These are phyloP conservation scores for Rosa lucieae DNA, from an alignment of 306 rosid species.

Conservation along the genomic window DNA sequence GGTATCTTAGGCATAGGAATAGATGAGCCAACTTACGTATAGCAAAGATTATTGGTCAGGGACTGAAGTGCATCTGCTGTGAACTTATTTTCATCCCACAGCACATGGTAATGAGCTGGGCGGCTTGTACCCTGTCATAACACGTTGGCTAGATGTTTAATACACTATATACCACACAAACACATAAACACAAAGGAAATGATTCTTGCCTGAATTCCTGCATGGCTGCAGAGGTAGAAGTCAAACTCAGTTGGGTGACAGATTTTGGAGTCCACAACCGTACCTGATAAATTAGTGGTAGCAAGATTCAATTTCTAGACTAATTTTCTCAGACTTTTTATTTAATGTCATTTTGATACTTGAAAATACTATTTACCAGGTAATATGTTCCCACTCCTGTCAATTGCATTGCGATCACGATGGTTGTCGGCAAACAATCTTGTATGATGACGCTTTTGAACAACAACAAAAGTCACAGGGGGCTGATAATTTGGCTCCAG, in stretches of 20 bases:
- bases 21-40: constrained; percentile 61
- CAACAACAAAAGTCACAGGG: constrained; percentile 95
- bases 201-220: constrained; percentile 79
- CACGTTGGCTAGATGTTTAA: neutral
- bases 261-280: constrained; percentile 93
- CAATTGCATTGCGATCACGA: constrained; percentile 57
- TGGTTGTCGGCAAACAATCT: constrained; percentile 87
- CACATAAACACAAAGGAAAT: neutral
- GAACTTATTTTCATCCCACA: constrained; percentile 97
- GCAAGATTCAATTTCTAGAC: neutral
- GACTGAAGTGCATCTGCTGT: constrained; percentile 83
- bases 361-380: constrained; percentile 54
- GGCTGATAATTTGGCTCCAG: constrained; percentile 96
- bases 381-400: constrained; percentile 87
- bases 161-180: neutral
- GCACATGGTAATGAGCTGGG: constrained; percentile 93
- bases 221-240: constrained; percentile 91
- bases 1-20: neutral
- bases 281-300: constrained; percentile 50
- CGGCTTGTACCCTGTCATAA: constrained; percentile 90
- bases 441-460: constrained; percentile 96
- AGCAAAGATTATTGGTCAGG: constrained; percentile 86
- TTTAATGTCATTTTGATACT: neutral
- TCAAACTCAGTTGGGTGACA: constrained; percentile 97
- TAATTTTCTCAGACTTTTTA: neutral